A percentile compares a stretch with the other conserved stretches of the same genome.
Evolutionary conservation across 805 yeast genomes (phyloP).

Genomic region (Saturnispora zaruensis): DNA sequence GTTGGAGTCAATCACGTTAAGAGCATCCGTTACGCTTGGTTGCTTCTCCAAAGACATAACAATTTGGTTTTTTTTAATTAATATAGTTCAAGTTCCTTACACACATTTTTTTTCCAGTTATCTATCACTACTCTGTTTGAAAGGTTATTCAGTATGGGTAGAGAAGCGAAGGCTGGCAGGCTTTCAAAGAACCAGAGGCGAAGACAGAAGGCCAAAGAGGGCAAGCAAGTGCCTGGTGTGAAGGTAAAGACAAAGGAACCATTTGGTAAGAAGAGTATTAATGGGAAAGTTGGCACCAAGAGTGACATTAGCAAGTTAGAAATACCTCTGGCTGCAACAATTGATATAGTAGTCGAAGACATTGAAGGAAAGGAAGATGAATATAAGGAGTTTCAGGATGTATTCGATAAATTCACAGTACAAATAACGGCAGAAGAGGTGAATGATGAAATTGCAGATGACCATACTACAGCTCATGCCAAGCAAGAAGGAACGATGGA

Average conservation of each 20-base stretch:
- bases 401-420: not conserved
- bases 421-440: not conserved
- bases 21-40: not conserved
- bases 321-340: not conserved
- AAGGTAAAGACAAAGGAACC: not conserved
- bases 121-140: not conserved
- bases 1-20: not conserved
- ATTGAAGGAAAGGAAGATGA: not conserved
- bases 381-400: not conserved
- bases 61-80: not conserved
- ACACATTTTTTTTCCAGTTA: not conserved
- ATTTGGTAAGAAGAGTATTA: not conserved
- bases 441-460: not conserved
- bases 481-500: not conserved
- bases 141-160: not conserved
- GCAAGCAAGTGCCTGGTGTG: not conserved
- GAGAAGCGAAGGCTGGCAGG: not conserved
- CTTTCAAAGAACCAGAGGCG: slow-evolving; percentile 5
- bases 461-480: not conserved
- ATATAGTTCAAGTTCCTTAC: not conserved
- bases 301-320: not conserved
- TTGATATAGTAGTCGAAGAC: not conserved
- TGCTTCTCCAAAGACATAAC: not conserved
- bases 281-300: not conserved
- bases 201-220: slow-evolving; percentile 3